These are phyloP conservation scores for Microsporum ferrugineum DNA, from an alignment of 2,329 filamentous ascomycete species.

Conservation along the genomic window DNA sequence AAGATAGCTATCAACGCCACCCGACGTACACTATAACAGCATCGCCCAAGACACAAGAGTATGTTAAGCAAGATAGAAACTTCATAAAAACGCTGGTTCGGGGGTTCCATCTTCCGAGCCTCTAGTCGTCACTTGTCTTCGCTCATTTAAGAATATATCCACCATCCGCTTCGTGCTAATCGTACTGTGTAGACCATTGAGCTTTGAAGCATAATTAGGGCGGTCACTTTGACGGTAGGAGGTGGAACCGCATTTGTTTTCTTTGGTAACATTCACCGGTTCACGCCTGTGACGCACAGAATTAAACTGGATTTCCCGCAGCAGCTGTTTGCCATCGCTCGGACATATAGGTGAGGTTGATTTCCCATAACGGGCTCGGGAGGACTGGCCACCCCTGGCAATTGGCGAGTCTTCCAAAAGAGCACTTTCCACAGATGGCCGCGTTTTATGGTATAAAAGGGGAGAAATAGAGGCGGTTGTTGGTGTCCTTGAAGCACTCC, in stretches of 20 bases:
- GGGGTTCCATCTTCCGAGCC: slow-evolving; percentile 9
- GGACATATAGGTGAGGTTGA: slow-evolving; percentile 1
- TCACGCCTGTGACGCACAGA: slow-evolving; percentile 9
- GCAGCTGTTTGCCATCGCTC: slow-evolving; percentile 6
- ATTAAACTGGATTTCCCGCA: slow-evolving; percentile 7
- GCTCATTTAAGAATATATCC: slow-evolving; percentile 16
- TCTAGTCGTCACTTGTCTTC: slow-evolving; percentile 10
- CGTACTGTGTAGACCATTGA: slow-evolving; percentile 13
- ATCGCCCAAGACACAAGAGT: background rate
- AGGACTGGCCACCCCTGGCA: slow-evolving; percentile 1
- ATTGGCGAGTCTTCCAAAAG: slow-evolving; percentile 1
- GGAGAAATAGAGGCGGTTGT: slow-evolving; percentile 10
- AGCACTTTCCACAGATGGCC: slow-evolving; percentile 2
- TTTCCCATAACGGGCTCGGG: slow-evolving; percentile 3
- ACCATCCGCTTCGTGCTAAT: slow-evolving; percentile 18
- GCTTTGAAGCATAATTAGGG: slow-evolving; percentile 6
- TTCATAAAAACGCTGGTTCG: slow-evolving; percentile 15
- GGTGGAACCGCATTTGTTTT: slow-evolving; percentile 10
- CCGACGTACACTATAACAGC: background rate
- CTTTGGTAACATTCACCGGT: slow-evolving; percentile 10
- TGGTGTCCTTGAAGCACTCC: slow-evolving; percentile 9
- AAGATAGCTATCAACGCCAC: background rate
- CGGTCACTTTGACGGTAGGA: background rate
- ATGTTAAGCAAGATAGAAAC: background rate
- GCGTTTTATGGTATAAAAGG: slow-evolving; percentile 9